phyloP scores from a whole-genome alignment of 306 rosid species.

The Fragaria nilgerrensis region DNA sequence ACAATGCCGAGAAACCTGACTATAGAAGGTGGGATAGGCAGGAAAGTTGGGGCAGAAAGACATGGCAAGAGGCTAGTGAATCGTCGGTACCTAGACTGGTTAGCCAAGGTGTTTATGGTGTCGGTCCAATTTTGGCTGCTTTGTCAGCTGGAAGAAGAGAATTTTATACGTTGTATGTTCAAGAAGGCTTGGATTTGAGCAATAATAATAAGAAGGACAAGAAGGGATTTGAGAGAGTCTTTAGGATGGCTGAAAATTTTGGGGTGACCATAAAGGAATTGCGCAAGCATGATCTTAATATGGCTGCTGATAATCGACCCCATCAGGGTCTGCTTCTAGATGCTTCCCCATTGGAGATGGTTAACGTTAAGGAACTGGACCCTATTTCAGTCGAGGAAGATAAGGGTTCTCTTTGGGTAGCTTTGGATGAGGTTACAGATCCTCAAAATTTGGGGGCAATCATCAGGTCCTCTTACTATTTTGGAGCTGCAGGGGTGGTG shows the following conservation, averaged over 20 bases:
- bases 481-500: conserved; percentile 87
- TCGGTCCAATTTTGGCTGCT: conserved; percentile 97
- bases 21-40: conserved; percentile 67
- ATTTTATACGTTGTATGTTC: conserved; percentile 73
- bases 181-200: conserved; percentile 87
- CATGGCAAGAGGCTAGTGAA: conserved; percentile 84
- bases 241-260: conserved; percentile 68
- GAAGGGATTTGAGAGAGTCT: conserved; percentile 80
- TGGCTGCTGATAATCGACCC: conserved; percentile 90
- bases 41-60: conserved; percentile 80
- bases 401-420: conserved; percentile 78
- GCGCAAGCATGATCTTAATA: conserved; percentile 90
- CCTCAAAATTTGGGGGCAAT: conserved; percentile 95
- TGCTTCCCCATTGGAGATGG: conserved; percentile 91
- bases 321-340: conserved; percentile 93
- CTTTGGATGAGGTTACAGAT: conserved; percentile 93
- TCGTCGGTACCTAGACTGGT: conserved; percentile 73
- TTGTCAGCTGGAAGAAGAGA: conserved; percentile 89
- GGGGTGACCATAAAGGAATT: conserved; percentile 59
- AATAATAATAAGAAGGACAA: conserved; percentile 88
- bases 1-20: conserved; percentile 59
- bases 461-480: conserved; percentile 82
- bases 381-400: conserved; percentile 64
- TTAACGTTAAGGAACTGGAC: conserved; percentile 67
- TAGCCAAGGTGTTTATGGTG: conserved; percentile 90